A percentile compares a stretch with the other conserved stretches of the same genome.
Evolutionary conservation across 176 grass and related monocot genomes (phyloP).

Genomic region (Microstegium vimineum): DNA sequence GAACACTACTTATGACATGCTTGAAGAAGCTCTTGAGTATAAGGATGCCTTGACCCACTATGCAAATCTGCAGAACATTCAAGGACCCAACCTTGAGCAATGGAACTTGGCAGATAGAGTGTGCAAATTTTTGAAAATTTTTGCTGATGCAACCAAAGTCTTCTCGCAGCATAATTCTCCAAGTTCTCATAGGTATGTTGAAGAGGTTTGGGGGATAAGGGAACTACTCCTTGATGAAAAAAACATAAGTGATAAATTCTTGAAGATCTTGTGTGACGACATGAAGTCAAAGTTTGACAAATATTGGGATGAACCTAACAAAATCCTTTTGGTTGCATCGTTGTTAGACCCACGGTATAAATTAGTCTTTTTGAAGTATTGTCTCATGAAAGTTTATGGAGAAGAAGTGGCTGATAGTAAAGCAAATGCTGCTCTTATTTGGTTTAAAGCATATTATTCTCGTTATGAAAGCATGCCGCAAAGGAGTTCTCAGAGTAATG

Average conservation of each 20-base stretch:
- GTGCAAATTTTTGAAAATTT: not conserved
- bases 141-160: not conserved
- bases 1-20: not conserved
- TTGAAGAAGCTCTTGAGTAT: not conserved
- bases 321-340: too few relatives aligned
- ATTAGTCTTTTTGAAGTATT: not conserved
- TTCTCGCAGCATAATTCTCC: not conserved
- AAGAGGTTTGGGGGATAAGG: constrained; percentile 2
- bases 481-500: too few relatives aligned
- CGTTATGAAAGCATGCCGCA: not conserved
- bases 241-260: too few relatives aligned
- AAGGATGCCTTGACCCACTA: not conserved
- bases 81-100: not conserved
- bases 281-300: too few relatives aligned
- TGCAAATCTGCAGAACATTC: not conserved
- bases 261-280: too few relatives aligned
- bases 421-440: not conserved
- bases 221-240: not conserved
- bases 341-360: not conserved
- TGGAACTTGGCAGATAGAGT: not conserved
- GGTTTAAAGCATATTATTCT: not conserved
- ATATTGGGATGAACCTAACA: too few relatives aligned
- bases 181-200: not conserved
- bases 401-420: not conserved
- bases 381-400: not conserved